A percentile compares a stretch with the other conserved stretches of the same genome.
Conservation (phyloP, 208 protist species). For the Naegleria lovaniensis region DNA sequence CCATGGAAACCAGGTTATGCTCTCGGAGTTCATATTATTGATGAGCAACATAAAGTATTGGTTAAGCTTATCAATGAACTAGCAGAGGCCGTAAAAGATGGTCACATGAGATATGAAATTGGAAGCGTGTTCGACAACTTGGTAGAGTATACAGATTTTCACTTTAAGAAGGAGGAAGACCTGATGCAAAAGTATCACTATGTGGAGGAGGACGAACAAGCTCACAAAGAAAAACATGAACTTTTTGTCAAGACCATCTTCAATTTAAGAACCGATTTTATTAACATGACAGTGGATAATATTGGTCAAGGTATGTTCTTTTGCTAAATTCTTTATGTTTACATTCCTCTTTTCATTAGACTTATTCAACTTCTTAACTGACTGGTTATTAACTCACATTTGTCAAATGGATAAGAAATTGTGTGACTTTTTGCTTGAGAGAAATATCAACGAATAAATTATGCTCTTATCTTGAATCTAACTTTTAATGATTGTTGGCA, state of each 20-base stretch:
- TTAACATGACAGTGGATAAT: background rate
- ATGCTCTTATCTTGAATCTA: too few species aligned
- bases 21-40: background rate
- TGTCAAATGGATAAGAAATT: background rate
- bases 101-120: background rate
- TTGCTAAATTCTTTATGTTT: background rate
- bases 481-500: too few species aligned
- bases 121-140: background rate
- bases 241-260: background rate
- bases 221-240: background rate
- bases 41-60: background rate
- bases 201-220: background rate
- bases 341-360: background rate
- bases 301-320: background rate
- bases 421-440: background rate
- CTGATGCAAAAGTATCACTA: background rate
- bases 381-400: background rate
- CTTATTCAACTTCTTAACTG: background rate
- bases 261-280: background rate
- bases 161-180: conserved; percentile 2
- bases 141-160: background rate
- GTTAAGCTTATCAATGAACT: background rate
- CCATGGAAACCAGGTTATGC: background rate
- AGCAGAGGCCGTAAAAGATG: background rate
- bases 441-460: background rate